These are phyloP conservation scores for Artemisia tridentata DNA, from an alignment of 129 eudicot genomes.

Conservation along the genomic window DNA sequence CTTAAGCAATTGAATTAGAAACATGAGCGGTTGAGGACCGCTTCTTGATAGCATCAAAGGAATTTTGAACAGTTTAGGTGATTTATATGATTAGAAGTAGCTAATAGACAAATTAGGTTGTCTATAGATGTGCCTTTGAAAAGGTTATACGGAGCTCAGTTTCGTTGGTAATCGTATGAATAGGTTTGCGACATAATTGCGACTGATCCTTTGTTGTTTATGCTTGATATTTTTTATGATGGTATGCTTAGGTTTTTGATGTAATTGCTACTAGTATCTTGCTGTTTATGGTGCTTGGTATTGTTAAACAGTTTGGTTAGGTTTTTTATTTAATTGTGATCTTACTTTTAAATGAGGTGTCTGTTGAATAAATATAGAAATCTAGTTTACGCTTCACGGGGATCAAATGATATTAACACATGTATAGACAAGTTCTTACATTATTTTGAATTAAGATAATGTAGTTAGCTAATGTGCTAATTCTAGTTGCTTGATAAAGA, in stretches of 20 bases:
- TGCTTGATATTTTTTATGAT: no score
- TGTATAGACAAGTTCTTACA: constrained; percentile 1
- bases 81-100: background rate
- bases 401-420: background rate
- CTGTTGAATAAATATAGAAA: constrained; percentile 6
- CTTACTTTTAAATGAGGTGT: background rate
- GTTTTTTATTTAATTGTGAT: background rate
- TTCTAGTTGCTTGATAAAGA: background rate
- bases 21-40: background rate
- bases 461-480: background rate
- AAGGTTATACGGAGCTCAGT: no score
- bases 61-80: background rate
- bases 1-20: constrained; percentile 13
- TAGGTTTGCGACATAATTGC: no score
- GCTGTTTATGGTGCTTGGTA: constrained; percentile 6
- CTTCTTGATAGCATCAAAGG: constrained; percentile 13
- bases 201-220: no score
- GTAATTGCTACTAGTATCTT: background rate
- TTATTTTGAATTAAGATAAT: background rate
- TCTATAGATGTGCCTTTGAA: no score
- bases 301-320: background rate
- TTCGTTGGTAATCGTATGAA: no score
- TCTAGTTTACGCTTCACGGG: background rate
- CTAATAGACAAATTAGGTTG: background rate
- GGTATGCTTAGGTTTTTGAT: no score